Conservation (phyloP, 2,329 filamentous ascomycete species). For the Dendrostoma leiphaemia region DNA sequence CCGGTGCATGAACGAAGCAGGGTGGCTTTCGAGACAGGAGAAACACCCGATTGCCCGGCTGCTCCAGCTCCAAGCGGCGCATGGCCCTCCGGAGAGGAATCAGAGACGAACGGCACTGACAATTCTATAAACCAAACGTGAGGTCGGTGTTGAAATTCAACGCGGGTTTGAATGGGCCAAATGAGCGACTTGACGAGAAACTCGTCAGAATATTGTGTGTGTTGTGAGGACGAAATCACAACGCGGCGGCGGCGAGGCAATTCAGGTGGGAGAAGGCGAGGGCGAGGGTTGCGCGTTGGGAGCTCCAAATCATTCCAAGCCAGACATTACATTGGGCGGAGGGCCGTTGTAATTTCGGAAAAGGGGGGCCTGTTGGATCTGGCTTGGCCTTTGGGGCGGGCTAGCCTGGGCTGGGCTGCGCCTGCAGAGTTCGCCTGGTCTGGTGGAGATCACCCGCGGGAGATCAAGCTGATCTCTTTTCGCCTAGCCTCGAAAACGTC, state of each 20-base stretch:
- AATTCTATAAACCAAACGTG: constrained; percentile 3
- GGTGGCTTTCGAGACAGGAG: constrained; percentile 21
- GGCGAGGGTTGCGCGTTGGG: constrained; percentile 8
- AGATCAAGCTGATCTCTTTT: constrained; percentile 11
- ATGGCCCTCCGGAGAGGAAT: background rate
- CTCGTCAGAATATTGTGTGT: constrained; percentile 39
- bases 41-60: constrained; percentile 11
- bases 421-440: constrained; percentile 1
- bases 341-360: constrained; percentile 18
- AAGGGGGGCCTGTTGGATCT: constrained; percentile 16
- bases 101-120: background rate
- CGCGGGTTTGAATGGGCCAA: constrained; percentile 32
- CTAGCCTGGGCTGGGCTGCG: constrained; percentile 4
- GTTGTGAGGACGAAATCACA: constrained; percentile 11
- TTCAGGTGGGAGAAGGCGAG: constrained; percentile 10
- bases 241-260: constrained; percentile 19
- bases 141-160: constrained; percentile 14
- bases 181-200: constrained; percentile 48
- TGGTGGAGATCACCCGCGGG: constrained; percentile 14
- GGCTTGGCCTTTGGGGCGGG: constrained; percentile 12
- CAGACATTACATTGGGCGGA: constrained; percentile 25
- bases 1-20: constrained; percentile 29
- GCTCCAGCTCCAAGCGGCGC: constrained; percentile 2
- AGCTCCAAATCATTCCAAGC: constrained; percentile 26
- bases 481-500: constrained; percentile 14